Evolutionary conservation across 2,329 filamentous ascomycete genomes (phyloP).

Genomic region (Verticillium tricorpus): DNA sequence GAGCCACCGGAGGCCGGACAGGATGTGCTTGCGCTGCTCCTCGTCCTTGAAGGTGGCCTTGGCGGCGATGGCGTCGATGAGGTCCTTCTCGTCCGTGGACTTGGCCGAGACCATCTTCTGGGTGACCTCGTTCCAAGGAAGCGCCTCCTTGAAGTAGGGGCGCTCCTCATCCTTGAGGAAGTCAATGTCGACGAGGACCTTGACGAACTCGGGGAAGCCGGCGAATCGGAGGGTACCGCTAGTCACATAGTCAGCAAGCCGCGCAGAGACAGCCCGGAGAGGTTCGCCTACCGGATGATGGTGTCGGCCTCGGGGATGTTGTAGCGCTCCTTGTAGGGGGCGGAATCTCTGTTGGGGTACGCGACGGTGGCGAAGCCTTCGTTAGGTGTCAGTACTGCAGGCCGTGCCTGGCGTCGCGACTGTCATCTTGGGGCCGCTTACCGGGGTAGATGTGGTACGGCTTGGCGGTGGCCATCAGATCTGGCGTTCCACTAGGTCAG

Average conservation of each 20-base stretch:
- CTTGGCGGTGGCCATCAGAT: constrained; percentile 84
- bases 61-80: constrained; percentile 67
- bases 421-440: too few species aligned
- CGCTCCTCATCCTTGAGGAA: constrained; percentile 73
- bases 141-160: constrained; percentile 56
- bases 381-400: too few species aligned
- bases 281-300: constrained; percentile 45
- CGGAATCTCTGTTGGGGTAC: constrained; percentile 91
- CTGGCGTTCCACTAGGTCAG: constrained; percentile 20
- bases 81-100: constrained; percentile 62
- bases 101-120: constrained; percentile 68
- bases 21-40: constrained; percentile 60
- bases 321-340: constrained; percentile 76
- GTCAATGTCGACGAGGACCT: constrained; percentile 80
- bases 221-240: constrained; percentile 68
- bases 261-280: too few species aligned
- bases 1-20: constrained; percentile 70
- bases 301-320: constrained; percentile 87
- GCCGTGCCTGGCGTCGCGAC: too few species aligned
- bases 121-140: constrained; percentile 82
- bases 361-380: constrained; percentile 75
- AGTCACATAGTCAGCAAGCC: constrained; percentile 15
- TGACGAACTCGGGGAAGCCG: constrained; percentile 89
- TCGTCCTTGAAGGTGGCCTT: constrained; percentile 71
- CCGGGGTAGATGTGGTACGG: constrained; percentile 85